These are phyloP conservation scores for Hypholoma fasciculare DNA, from an alignment of 768 basidiomycete species.

Conservation along the genomic window DNA sequence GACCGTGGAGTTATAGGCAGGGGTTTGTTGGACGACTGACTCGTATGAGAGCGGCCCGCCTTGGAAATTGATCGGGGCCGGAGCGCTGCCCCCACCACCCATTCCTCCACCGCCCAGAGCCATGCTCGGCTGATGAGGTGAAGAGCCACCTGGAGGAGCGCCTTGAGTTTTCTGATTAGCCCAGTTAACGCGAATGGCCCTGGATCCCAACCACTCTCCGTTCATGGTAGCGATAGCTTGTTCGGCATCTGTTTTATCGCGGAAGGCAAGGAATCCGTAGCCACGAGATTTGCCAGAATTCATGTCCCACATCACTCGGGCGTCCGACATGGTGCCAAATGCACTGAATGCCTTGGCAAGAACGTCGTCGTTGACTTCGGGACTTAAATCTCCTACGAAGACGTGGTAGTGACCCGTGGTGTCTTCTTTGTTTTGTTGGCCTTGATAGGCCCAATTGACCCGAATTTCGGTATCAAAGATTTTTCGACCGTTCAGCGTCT, in stretches of 20 bases:
- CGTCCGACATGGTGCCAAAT: conserved; percentile 95
- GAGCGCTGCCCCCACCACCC: conserved; percentile 50
- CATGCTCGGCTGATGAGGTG: conserved; percentile 40
- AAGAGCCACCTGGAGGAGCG: conserved; percentile 32
- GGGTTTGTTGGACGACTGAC: conserved; percentile 90
- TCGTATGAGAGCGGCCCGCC: conserved; percentile 91
- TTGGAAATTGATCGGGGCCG: conserved; percentile 90
- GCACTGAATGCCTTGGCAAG: conserved; percentile 96
- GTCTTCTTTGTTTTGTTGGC: conserved; percentile 98
- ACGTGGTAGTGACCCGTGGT: conserved; percentile 97
- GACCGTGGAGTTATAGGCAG: conserved; percentile 92
- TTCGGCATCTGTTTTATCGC: conserved; percentile 98
- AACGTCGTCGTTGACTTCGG: conserved; percentile 98
- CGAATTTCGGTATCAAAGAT: conserved; percentile 99
- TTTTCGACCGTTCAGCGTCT: conserved; percentile 97
- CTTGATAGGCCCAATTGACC: conserved; percentile 99
- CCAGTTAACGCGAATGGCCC: conserved; percentile 99
- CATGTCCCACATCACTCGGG: conserved; percentile 99
- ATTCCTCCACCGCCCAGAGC: conserved; percentile 39
- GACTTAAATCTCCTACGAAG: conserved; percentile 99
- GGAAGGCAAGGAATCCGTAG: conserved; percentile 97
- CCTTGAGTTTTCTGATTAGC: conserved; percentile 99
- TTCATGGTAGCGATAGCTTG: conserved; percentile 99
- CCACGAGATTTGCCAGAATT: conserved; percentile 98
- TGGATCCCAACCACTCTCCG: conserved; percentile 97